Base-by-base conservation (phyloP, 805 yeast genomes). In the Metschnikowia peoriensis region DNA sequence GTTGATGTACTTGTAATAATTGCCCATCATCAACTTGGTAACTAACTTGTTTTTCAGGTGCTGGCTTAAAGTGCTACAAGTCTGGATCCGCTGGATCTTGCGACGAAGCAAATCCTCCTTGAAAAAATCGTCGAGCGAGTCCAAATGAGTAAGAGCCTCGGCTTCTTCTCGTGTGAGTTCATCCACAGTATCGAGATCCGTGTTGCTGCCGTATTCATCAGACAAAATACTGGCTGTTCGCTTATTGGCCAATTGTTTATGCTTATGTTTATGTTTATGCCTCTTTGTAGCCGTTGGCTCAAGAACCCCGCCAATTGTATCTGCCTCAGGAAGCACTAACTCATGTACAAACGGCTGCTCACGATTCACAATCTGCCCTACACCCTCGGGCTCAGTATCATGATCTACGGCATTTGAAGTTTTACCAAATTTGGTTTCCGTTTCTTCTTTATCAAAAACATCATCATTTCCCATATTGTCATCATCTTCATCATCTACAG, bases 21-120 rank as follows among this genome's bases (percentile, higher is more conserved):
- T 81, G 7, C 86, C 82, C 80, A 86, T 83, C 90, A 85, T 85
- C 49, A 86, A 68, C 54, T 79, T 75, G 42, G 87, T 88, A 15
- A 84, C 82, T 52, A 85, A 61, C 60, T 70, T 72, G 52, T 80
- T 73, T 56, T 80, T 76, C 66, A 74, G 72, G 37, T 64, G 53
- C 49, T 81, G 80, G 29, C 67, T 61, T 38, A 81, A 57, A 39
- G 65, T 63, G 9, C 57, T 59, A 48, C 76, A 63, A 3, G 64
- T 61, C 46, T 80, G 73, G 49, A 81, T 81, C 47, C 66, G 66
- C 59, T 76, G 82, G 42, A 83, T 83, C 61, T 80, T 72, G 29
- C 63, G 61, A 58, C 88, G 71, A 52, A 83, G 65, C 17, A 72
- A 51, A 44, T 67, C 71, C 53, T 75, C 72, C 44, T 71, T 67